phyloP scores from a whole-genome alignment of 257 asterid genomes.

The Solanum arcanum region DNA sequence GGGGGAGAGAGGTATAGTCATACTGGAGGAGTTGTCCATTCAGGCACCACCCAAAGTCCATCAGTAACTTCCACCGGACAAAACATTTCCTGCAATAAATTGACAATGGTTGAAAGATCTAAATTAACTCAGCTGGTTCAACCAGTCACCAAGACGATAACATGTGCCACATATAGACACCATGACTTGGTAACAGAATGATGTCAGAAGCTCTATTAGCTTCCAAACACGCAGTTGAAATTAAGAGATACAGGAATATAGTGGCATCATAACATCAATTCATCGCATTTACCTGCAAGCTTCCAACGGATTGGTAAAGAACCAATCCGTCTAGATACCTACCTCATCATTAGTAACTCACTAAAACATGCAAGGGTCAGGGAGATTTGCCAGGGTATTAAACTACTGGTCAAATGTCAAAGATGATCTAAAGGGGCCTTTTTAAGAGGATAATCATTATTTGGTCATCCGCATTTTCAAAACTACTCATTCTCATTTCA shows the following conservation, averaged over 20 bases:
- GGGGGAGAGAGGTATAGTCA: conserved; percentile 17
- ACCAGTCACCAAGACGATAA: not conserved
- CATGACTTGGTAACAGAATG: not conserved
- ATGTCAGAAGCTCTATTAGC: not conserved
- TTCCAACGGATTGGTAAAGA: not conserved
- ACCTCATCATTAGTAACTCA: not conserved
- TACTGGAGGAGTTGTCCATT: conserved; percentile 80
- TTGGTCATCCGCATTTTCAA: not conserved
- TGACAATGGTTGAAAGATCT: not conserved
- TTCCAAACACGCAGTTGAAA: not conserved
- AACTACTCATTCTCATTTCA: not conserved
- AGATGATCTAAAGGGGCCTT: not conserved
- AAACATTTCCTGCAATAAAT: conserved; percentile 65
- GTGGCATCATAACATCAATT: not conserved
- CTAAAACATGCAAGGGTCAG: not conserved
- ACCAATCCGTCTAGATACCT: not conserved
- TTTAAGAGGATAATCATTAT: not conserved
- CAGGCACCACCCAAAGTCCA: conserved; percentile 91
- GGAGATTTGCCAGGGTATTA: not conserved
- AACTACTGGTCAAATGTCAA: not conserved
- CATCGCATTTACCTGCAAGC: not conserved
- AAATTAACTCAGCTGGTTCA: not conserved
- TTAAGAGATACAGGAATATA: not conserved
- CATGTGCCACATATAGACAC: not conserved
- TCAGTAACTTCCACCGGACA: conserved; percentile 64